Base-by-base conservation (phyloP, 352 stramenopile genomes). In the Phytophthora chlamydospora region DNA sequence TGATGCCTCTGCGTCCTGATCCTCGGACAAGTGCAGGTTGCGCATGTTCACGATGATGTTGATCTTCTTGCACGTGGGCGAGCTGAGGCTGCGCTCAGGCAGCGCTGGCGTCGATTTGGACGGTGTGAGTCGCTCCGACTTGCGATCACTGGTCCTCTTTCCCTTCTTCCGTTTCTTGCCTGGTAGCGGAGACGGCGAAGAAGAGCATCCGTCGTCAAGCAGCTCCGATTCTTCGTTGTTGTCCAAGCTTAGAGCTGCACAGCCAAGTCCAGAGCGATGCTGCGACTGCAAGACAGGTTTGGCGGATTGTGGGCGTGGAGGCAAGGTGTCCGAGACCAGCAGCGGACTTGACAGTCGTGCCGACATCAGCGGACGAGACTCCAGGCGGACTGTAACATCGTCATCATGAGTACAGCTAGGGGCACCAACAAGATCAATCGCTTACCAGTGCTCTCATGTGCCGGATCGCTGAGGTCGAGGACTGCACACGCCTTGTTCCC, bases 31-130 rank as follows among this genome's bases (percentile, higher is more conserved):
- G 56, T 72, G 57, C 13, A 84, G 50, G 3, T 61, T 66, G 12
- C 57, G 69, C 70, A 84, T 76, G 53, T 80, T 68, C 31, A 84
- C 75, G 40, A 84, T 51, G 35, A 84, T 79, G 38, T 60, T 77
- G 48, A 69, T 73, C 64, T 59, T 73, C 53, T 66, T 69, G 44
- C 38, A 34, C 35, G 32, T 17, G n/a, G 42, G 41, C 32, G 27
- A 35, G 14, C 44, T 59, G 17, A 51, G 55, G 38, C 11, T 58
- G 62, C 41, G 14, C 12, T 50, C 58, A 12, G 24, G 27, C 4
- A 68, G 44, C n/a, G 45, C 40, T 8, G 64, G 59, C 4, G 64
- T 17, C 31, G 64, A 72, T 19, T 49, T 42, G 17, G 51, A 72
- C 12, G 39, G 13, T 9, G 33, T 41, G 33, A 72, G 58, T 19